Base-by-base conservation (phyloP, 2,329 filamentous ascomycete genomes). In the Juglanconis juglandina region DNA sequence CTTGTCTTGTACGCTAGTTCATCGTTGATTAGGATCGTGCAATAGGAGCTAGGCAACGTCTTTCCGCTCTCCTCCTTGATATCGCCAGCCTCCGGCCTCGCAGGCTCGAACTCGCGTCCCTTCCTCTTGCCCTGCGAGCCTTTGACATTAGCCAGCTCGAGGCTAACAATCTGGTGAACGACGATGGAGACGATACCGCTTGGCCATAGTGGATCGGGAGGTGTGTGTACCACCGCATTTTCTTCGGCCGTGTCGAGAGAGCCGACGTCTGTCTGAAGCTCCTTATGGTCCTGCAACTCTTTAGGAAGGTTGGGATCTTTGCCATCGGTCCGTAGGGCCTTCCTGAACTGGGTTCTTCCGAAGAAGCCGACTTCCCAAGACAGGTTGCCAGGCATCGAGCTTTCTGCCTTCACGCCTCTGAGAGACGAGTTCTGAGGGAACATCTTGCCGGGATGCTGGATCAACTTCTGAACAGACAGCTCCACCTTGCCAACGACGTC, bases 281-380 rank as follows among this genome's bases (percentile, higher is more conserved):
- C 87, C 3, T 88, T 85, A 64, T 89, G 84, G 66, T 94, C 84
- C 61, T 86, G 86, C 37, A 97, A 82, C 59, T 86, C 83, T 60
- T 87, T 82, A 3, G 92, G 92, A 3, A 97, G 80, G 61, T 83
- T 87, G 61, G 87, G 82, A 71, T 96, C 90, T 75, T 92, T 91
- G 48, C 94, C 94, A 70, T 96, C 90, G 0, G 92, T 96, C 46
- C 91, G 85, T 50, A 98, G 81, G 11, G 92, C 91, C 64, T 88
- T 86, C 57, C 94, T 85, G 76, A 97, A 92, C 66, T 92, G 87
- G 1, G 93, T 92, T 77, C 96, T 97, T 67, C 88, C 88, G 68
- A 97, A 98, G 77, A 90, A 98, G 6, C 94, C 95, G 51, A 98
- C 92, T 73, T 97, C 94, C 94, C 94, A 98, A 70, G 96, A 88